Evolutionary conservation across 352 stramenopile genomes (phyloP).

Genomic region (Pythium chondricola): DNA sequence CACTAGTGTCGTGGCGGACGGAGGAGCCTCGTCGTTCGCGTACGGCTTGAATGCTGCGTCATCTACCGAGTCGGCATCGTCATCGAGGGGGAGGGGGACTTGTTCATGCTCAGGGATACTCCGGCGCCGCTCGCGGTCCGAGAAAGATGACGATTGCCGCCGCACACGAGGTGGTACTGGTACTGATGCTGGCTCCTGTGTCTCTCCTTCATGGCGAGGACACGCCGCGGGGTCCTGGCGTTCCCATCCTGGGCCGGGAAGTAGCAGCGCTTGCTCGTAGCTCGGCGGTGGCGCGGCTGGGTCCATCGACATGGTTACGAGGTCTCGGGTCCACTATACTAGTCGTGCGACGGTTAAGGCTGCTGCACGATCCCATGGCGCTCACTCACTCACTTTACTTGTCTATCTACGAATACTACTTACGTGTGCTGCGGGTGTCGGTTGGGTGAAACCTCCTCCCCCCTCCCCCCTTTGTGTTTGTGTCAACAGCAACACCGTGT

Average conservation of each 20-base stretch:
- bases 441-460: no score
- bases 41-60: constrained; percentile 34
- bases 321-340: not conserved
- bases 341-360: not conserved
- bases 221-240: no score
- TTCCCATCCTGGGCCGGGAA: not conserved
- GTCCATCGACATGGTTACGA: not conserved
- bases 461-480: no score
- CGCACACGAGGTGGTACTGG: not conserved
- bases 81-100: no score
- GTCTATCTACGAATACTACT: no score
- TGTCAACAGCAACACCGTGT: no score
- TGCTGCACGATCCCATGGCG: not conserved
- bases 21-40: constrained; percentile 13
- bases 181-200: not conserved
- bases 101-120: constrained; percentile 2
- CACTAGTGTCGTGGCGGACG: no score
- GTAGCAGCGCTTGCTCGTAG: constrained; percentile 9
- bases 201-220: not conserved
- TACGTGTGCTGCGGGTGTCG: no score
- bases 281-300: not conserved
- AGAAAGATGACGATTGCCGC: constrained; percentile 2
- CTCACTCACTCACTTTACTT: no score
- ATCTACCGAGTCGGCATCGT: constrained; percentile 26
- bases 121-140: constrained; percentile 8